Conservation (phyloP, 2,329 filamentous ascomycete genomes). For the Xylaria multiplex region DNA sequence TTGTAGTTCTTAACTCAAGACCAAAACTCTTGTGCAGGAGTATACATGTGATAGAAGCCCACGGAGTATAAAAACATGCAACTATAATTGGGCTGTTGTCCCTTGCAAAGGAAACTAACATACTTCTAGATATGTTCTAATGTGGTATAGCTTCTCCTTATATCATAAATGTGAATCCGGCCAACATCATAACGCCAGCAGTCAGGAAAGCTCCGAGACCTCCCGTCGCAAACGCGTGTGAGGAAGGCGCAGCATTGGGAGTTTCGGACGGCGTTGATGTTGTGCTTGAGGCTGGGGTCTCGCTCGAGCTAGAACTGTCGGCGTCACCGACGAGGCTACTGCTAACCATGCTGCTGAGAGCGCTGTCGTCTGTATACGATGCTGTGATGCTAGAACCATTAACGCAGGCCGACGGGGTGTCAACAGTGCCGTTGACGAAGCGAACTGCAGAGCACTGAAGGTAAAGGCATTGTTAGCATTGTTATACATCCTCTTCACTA, state of each 20-base stretch:
- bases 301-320: conserved; percentile 9
- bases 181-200: conserved; percentile 36
- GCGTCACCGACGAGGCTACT: conserved; percentile 31
- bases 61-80: neutral
- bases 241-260: conserved; percentile 39
- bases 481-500: neutral
- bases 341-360: conserved; percentile 48
- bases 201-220: conserved; percentile 36
- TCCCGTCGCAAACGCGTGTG: conserved; percentile 32
- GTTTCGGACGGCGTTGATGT: conserved; percentile 22
- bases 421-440: conserved; percentile 59
- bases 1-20: conserved; percentile 2
- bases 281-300: conserved; percentile 26
- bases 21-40: neutral
- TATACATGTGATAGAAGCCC: neutral
- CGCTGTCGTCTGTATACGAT: conserved; percentile 46
- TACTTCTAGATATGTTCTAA: neutral
- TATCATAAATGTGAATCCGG: conserved; percentile 39
- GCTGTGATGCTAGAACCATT: conserved; percentile 53
- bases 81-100: neutral
- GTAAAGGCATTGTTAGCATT: conserved; percentile 1
- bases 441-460: conserved; percentile 64
- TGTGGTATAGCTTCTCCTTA: conserved; percentile 10
- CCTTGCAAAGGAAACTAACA: neutral
- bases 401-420: conserved; percentile 48